Base-by-base conservation (phyloP, 2,329 filamentous ascomycete species). In the Alternaria rosae region DNA sequence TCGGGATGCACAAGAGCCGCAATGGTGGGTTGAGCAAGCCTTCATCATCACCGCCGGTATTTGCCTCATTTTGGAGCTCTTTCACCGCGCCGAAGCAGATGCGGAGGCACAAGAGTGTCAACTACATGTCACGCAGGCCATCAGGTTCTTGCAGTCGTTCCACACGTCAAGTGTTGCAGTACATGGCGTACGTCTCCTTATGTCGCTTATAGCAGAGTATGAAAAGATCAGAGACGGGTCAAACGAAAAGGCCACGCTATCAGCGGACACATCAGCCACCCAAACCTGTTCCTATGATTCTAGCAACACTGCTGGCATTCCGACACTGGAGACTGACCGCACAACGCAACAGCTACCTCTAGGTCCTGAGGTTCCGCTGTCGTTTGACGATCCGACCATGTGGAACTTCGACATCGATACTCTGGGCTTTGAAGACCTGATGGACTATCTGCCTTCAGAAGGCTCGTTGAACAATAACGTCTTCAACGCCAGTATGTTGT, bases 11-110 rank as follows among this genome's bases (percentile, higher is more conserved):
- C 70, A 78, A 8, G 80, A 80, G 25, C 81, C 82, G 3, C 75
- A 80, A 13, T 72, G 81, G 56, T 83, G 81, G 81, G 80, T 82
- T 9, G 75, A 78, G 51, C 74, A 77, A 57, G 72, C 75, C 5
- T 77, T 77, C 44, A 59, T 74, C 5, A 72, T 77, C 25, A 77
- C 75, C 6, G 67, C 73, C 3, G 73, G 71, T 10, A 72, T 76
- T 10, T 74, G 69, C 43, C 62, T 77, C 6, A 60, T 68, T 8
- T 60, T 78, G 15, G 75, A 77, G 44, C 62, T 78, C 2, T 74
- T 76, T 44, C 67, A 78, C 50, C 66, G 71, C 11, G 52, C 56
- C 4, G 67, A 71, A 3, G 54, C 54, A 41, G 70, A 74, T 5
- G 47, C 62, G 20, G 73, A 78, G 61, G 67, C 66, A 6, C 57